Conservation (phyloP, 2,329 filamentous ascomycete genomes). For the Zymoseptoria passerinii region DNA sequence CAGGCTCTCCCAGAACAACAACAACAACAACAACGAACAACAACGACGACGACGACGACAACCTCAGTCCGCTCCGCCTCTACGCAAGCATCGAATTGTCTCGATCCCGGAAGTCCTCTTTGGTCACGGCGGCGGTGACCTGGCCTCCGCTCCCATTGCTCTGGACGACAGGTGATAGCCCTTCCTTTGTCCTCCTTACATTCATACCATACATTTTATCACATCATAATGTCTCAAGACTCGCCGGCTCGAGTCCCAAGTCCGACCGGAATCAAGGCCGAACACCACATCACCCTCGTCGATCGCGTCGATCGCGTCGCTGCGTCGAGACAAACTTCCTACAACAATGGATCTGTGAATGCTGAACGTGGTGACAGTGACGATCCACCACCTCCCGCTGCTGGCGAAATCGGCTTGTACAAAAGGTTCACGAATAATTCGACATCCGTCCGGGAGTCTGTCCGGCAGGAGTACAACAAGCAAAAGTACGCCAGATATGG, state of each 20-base stretch:
- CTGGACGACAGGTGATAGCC: conserved; percentile 20
- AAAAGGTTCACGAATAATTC: conserved; percentile 25
- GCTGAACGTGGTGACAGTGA: conserved; percentile 26
- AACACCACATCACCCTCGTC: conserved; percentile 61
- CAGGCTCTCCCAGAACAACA: too few species aligned
- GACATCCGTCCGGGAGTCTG: conserved; percentile 19
- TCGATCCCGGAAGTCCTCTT: conserved; percentile 10
- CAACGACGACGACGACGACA: neutral
- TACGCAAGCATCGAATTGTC: conserved; percentile 6
- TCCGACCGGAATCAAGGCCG: conserved; percentile 18
- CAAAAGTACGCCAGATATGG: conserved; percentile 31
- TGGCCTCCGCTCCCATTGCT: conserved; percentile 12
- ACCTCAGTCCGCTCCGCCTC: conserved; percentile 1
- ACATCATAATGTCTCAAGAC: conserved; percentile 20
- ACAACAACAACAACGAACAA: too few species aligned
- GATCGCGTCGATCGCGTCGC: conserved; percentile 52
- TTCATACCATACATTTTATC: conserved; percentile 3
- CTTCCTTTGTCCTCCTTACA: conserved; percentile 4
- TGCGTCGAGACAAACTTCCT: conserved; percentile 9
- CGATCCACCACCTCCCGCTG: conserved; percentile 7
- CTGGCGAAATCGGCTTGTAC: conserved; percentile 12
- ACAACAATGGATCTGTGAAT: conserved; percentile 9
- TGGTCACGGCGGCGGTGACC: conserved; percentile 11
- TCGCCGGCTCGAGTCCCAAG: conserved; percentile 18
- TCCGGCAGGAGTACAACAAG: conserved; percentile 24